These are phyloP conservation scores for Clohesyomyces aquaticus DNA, from an alignment of 495 filamentous ascomycete genomes.

Conservation along the genomic window DNA sequence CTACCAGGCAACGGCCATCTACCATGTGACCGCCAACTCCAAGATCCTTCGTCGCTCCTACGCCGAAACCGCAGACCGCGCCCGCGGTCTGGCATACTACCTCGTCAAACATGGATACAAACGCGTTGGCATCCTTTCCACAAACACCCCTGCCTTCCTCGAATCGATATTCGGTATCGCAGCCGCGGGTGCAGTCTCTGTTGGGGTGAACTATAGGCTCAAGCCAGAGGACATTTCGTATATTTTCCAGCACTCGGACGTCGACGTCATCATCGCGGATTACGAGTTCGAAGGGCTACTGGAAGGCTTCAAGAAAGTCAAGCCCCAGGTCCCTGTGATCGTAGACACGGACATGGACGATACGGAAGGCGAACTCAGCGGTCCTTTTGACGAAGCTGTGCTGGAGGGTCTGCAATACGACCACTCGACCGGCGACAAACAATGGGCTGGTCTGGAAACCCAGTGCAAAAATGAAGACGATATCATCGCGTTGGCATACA, in stretches of 20 bases:
- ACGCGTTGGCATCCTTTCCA: slow-evolving; percentile 76
- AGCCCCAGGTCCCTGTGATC: slow-evolving; percentile 68
- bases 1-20: slow-evolving; percentile 77
- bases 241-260: slow-evolving; percentile 84
- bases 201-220: slow-evolving; percentile 84
- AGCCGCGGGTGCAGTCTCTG: slow-evolving; percentile 71
- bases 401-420: slow-evolving; percentile 79
- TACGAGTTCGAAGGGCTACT: slow-evolving; percentile 74
- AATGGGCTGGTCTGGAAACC: slow-evolving; percentile 76
- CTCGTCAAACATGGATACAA: slow-evolving; percentile 70
- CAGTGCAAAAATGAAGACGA: slow-evolving; percentile 75
- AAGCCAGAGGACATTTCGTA: slow-evolving; percentile 87
- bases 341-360: slow-evolving; percentile 86
- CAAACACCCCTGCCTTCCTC: slow-evolving; percentile 94
- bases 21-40: slow-evolving; percentile 82
- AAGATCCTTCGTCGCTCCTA: slow-evolving; percentile 75
- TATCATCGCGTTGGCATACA: slow-evolving; percentile 85
- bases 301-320: slow-evolving; percentile 59
- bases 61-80: slow-evolving; percentile 77
- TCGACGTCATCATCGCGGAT: slow-evolving; percentile 87
- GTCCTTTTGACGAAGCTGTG: slow-evolving; percentile 83
- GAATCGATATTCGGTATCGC: slow-evolving; percentile 88
- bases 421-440: slow-evolving; percentile 58
- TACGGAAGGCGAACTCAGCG: slow-evolving; percentile 70
- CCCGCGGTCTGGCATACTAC: slow-evolving; percentile 85